Evolutionary conservation across 345 rosid species (phyloP).

Genomic region (Cardiospermum halicacabum): DNA sequence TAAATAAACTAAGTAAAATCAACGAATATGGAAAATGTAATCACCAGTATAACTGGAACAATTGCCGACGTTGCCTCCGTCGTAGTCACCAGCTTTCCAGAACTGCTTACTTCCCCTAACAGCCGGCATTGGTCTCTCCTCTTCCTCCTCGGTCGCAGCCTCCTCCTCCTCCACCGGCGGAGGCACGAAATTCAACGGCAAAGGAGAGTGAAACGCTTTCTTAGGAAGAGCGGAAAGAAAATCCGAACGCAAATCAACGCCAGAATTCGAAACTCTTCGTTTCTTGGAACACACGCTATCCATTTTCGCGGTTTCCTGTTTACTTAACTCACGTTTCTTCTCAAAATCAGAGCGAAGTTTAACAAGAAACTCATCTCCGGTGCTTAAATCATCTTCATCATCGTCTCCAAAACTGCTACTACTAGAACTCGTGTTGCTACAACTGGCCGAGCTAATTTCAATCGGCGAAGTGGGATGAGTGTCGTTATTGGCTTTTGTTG

Average conservation of each 20-base stretch:
- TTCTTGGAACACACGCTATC: slow-evolving; percentile 23
- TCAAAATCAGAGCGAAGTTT: background rate
- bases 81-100: slow-evolving; percentile 62
- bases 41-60: slow-evolving; percentile 22
- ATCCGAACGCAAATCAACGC: background rate
- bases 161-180: slow-evolving; percentile 6
- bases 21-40: background rate
- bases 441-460: background rate
- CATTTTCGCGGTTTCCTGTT: background rate
- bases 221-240: slow-evolving; percentile 8
- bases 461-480: background rate
- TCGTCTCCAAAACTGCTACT: slow-evolving; percentile 2
- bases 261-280: background rate
- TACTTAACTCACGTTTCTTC: slow-evolving; percentile 9
- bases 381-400: background rate
- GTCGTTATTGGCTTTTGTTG: background rate
- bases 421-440: background rate
- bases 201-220: background rate
- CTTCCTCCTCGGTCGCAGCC: background rate
- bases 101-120: slow-evolving; percentile 43
- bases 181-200: slow-evolving; percentile 9
- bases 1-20: background rate
- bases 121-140: background rate
- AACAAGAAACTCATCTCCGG: background rate
- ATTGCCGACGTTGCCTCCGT: slow-evolving; percentile 21